Evolutionary conservation across 1,139 yeast genomes (phyloP).

Genomic region (Kodamaea anthophila): DNA sequence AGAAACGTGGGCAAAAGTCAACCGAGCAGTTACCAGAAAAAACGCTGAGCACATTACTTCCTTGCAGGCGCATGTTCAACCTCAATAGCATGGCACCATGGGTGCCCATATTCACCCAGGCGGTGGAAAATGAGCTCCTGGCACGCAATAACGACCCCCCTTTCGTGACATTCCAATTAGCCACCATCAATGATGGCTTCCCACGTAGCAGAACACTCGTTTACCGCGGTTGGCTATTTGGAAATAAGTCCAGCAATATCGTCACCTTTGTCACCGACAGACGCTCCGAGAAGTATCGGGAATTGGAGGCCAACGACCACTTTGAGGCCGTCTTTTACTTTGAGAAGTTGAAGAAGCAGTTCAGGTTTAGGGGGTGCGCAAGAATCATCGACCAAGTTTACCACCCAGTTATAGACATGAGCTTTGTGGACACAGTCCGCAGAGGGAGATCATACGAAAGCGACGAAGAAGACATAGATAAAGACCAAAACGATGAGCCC

Average conservation of each 20-base stretch:
- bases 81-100: conserved; percentile 62
- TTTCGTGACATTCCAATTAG: conserved; percentile 59
- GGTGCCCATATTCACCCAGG: conserved; percentile 54
- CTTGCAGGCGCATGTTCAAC: conserved; percentile 19
- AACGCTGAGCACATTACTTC: too few relatives aligned
- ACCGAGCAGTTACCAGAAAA: conserved; percentile 7
- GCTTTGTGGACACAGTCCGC: conserved; percentile 16
- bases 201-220: conserved; percentile 69
- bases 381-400: conserved; percentile 34
- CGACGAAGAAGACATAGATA: conserved; percentile 7
- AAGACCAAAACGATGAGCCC: conserved; percentile 6
- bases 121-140: conserved; percentile 40
- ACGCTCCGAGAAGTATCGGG: conserved; percentile 58
- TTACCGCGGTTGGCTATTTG: conserved; percentile 68
- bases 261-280: conserved; percentile 68
- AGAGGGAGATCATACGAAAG: conserved; percentile 6
- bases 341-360: conserved; percentile 54
- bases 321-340: conserved; percentile 79
- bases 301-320: conserved; percentile 43
- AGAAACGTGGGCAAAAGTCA: conserved; percentile 7
- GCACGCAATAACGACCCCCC: conserved; percentile 28
- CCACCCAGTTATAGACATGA: conserved; percentile 30
- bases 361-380: conserved; percentile 65
- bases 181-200: conserved; percentile 50
- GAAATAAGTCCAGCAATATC: conserved; percentile 62